Evolutionary conservation across 805 yeast genomes (phyloP), one percentile per base, ranked within the genome.

Genomic region (Komagataella kurtzmanii): DNA sequence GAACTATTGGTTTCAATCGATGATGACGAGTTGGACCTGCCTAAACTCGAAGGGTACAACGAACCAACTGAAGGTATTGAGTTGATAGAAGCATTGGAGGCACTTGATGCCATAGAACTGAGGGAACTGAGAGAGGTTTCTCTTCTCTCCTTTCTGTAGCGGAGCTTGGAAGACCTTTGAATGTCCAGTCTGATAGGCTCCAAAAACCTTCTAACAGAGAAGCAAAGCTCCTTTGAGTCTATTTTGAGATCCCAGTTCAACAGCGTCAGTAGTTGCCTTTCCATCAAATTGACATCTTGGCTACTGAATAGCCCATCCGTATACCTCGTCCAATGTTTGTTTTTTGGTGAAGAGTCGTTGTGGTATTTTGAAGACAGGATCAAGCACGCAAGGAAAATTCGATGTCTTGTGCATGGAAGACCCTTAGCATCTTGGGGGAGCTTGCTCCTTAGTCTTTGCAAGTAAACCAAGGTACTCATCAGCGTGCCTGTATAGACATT

Each of bases 401-500:
- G 72, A 66, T 85, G 93, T 60, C 88, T 73, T 2, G 95, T 85
- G 57, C 90, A 84, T 47, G 90, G 85, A 56, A 83, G 69, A 36
- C 91, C 91, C 59, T 79, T 82, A 40, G 89, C 86, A 57, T 83
- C 85, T 53, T 71, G 69, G 51, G 91, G 91, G 50, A 85, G 69
- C 56, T 75, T 80, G 50, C 73, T 54, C 60, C 78, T 78, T 58
- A 85, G 69, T 59, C 80, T 72, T 59, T 81, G 78, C 63, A 85
- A 70, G 64, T 83, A 84, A 36, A 84, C 82, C 51, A 81, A 73
- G 3, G 91, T 82, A 12, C 88, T 73, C 77, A 85, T 75, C 57
- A 85, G 70, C 17, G 90, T 85, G 45, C 90, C 88, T 2, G 89
- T 81, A 65, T 84, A 81, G n/a, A 85, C 88, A 59, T 83, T 83